These are phyloP conservation scores for Danielozyma ontarioensis DNA, from an alignment of 805 yeast genomes.

Conservation along the genomic window DNA sequence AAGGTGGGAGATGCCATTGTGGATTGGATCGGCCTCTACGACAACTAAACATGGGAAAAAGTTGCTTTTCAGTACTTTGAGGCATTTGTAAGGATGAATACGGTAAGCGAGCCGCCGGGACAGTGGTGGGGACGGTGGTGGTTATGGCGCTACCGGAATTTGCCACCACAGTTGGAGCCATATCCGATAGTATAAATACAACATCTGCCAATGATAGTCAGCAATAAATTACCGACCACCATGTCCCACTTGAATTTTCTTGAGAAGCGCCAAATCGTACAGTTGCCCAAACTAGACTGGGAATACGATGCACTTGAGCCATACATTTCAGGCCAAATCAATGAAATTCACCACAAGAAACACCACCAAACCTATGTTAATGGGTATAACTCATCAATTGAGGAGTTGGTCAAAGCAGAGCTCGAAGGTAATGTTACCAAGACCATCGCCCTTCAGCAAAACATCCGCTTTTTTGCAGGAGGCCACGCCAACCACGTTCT, in stretches of 20 bases:
- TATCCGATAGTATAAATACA: too few relatives aligned
- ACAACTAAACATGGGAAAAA: too few relatives aligned
- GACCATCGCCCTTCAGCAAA: conserved; percentile 61
- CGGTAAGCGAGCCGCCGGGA: too few relatives aligned
- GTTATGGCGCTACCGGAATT: too few relatives aligned
- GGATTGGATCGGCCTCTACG: conserved; percentile 22
- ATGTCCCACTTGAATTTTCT: too few relatives aligned
- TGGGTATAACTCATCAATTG: conserved; percentile 75
- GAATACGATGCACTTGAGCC: conserved; percentile 87
- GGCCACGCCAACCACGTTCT: conserved; percentile 82
- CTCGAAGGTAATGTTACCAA: conserved; percentile 53
- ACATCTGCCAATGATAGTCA: too few relatives aligned
- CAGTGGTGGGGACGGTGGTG: too few relatives aligned
- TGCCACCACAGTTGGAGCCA: too few relatives aligned
- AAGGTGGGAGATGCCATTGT: conserved; percentile 18
- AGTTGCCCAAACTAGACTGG: conserved; percentile 78
- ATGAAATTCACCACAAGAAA: conserved; percentile 81
- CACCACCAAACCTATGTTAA: conserved; percentile 91
- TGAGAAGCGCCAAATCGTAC: too few relatives aligned
- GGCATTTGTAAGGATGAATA: too few relatives aligned
- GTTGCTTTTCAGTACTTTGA: too few relatives aligned
- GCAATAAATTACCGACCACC: too few relatives aligned
- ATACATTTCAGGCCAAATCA: conserved; percentile 77
- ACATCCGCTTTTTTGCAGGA: conserved; percentile 88
- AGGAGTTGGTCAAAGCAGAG: conserved; percentile 65